phyloP scores from a whole-genome alignment of 2,329 filamentous ascomycete genomes.

The Erysiphe neolycopersici region DNA sequence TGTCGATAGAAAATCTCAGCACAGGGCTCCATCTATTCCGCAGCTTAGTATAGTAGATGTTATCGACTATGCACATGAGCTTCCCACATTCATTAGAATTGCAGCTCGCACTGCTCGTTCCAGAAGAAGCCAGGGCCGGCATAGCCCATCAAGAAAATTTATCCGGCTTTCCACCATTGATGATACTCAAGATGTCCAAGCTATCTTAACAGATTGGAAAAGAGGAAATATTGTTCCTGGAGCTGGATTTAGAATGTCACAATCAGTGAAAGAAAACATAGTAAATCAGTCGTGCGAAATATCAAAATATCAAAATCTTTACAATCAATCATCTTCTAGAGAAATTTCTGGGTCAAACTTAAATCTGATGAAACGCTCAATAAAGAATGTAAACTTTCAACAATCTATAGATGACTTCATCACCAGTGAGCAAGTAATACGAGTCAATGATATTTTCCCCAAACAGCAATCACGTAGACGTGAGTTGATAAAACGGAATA shows the following conservation, averaged over 20 bases:
- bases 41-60: slow-evolving; percentile 34
- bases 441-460: too few species aligned
- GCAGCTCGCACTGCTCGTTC: slow-evolving; percentile 29
- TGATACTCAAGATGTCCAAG: slow-evolving; percentile 30
- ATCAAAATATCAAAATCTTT: neutral
- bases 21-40: slow-evolving; percentile 14
- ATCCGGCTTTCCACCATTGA: slow-evolving; percentile 32
- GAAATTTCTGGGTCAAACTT: too few species aligned
- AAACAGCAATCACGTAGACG: too few species aligned
- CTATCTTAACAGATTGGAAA: slow-evolving; percentile 27
- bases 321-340: neutral
- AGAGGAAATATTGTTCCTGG: slow-evolving; percentile 8
- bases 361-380: neutral
- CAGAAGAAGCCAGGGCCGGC: slow-evolving; percentile 23
- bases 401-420: slow-evolving; percentile 13
- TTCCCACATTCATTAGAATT: slow-evolving; percentile 31
- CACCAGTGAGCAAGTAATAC: neutral
- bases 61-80: slow-evolving; percentile 13
- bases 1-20: neutral
- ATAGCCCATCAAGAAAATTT: slow-evolving; percentile 26
- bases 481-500: too few species aligned
- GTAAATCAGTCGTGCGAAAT: too few species aligned
- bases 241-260: too few species aligned
- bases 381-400: slow-evolving; percentile 1
- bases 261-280: too few species aligned